Evolutionary conservation across 2,329 filamentous ascomycete species (phyloP).

Genomic region (Lasiodiplodia hormozganensis): DNA sequence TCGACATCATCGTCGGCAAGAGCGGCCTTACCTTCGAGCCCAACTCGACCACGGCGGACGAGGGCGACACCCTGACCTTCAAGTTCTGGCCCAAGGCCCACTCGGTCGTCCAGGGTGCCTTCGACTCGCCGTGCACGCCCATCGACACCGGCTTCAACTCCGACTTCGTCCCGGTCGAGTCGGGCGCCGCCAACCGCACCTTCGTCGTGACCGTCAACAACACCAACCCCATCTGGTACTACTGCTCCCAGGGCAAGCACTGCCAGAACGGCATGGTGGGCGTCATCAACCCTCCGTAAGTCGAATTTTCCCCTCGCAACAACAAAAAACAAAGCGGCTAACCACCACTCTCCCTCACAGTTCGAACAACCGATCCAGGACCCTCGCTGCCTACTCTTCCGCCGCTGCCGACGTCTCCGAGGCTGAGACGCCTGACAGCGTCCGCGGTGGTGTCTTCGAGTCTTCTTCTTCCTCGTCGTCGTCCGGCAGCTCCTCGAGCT

Average conservation of each 20-base stretch:
- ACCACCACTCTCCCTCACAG: not conserved
- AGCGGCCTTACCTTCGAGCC: conserved; percentile 44
- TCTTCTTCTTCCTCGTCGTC: conserved; percentile 30
- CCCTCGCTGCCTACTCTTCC: conserved; percentile 35
- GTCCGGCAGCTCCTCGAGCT: conserved; percentile 13
- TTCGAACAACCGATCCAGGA: conserved; percentile 33
- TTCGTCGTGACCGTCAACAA: conserved; percentile 46
- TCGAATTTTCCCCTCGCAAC: not conserved
- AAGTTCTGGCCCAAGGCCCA: conserved; percentile 50
- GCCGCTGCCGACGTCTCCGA: conserved; percentile 34
- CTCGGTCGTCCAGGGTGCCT: conserved; percentile 46
- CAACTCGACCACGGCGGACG: conserved; percentile 41
- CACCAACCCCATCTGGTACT: conserved; percentile 48
- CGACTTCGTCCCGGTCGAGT: conserved; percentile 42
- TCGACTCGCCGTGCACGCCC: conserved; percentile 44
- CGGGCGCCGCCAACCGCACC: conserved; percentile 37
- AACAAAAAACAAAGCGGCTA: too few species aligned
- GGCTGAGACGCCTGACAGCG: conserved; percentile 37
- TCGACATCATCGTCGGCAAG: conserved; percentile 43
- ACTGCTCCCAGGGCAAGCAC: conserved; percentile 48
- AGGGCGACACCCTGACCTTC: conserved; percentile 48
- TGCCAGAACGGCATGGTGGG: conserved; percentile 50
- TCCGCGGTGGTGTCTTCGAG: conserved; percentile 37
- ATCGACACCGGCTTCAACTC: conserved; percentile 46
- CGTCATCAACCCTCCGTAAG: conserved; percentile 49